A percentile compares a stretch with the other conserved stretches of the same genome.
phyloP scores from a whole-genome alignment of 768 basidiomycete genomes.

The Asterophora lycoperdoides region DNA sequence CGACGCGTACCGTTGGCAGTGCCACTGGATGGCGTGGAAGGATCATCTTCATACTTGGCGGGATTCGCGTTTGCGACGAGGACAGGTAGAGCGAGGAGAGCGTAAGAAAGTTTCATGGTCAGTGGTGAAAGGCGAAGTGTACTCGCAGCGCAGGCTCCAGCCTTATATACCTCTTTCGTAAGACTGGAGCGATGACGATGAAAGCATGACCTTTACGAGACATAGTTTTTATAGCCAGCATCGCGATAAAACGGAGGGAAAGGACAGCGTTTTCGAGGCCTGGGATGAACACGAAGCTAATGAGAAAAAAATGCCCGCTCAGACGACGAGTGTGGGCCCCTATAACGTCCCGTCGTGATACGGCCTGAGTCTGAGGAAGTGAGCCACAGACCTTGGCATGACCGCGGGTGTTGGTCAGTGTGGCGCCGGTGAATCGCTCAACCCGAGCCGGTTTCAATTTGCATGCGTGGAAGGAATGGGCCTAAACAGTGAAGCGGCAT shows the following conservation, averaged over 20 bases:
- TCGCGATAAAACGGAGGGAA: too few species aligned
- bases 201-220: conserved; percentile 4
- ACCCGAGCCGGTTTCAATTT: too few species aligned
- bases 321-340: not conserved
- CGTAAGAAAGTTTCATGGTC: conserved; percentile 8
- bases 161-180: conserved; percentile 13
- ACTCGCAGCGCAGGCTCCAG: not conserved
- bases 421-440: too few species aligned
- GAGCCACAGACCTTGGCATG: too few species aligned
- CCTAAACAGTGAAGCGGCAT: too few species aligned
- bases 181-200: conserved; percentile 8
- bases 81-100: conserved; percentile 1
- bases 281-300: not conserved
- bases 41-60: not conserved
- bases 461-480: too few species aligned
- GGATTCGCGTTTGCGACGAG: not conserved
- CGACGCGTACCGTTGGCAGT: conserved; percentile 10
- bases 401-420: too few species aligned
- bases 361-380: too few species aligned
- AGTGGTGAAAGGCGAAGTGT: not conserved
- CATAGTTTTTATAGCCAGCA: not conserved
- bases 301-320: not conserved
- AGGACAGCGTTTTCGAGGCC: too few species aligned
- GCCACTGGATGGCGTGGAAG: too few species aligned
- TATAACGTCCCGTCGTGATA: not conserved